phyloP scores from a whole-genome alignment of 495 filamentous ascomycete species.

The Tuber calosporum region DNA sequence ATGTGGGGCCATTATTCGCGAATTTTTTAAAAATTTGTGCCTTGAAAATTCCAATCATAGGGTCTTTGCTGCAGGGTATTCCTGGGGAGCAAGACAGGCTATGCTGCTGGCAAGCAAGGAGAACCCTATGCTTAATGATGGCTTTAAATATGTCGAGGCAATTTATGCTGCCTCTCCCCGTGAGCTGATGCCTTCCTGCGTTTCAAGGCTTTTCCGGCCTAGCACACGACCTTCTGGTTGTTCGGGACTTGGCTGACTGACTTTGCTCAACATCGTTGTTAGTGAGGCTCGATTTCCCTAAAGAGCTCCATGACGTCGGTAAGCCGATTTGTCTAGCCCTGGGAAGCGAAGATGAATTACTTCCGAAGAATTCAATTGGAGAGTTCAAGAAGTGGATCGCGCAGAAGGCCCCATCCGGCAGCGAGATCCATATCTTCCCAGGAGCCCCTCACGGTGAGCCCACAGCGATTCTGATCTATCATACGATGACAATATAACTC shows the following conservation, averaged over 20 bases:
- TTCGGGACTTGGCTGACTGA: conserved; percentile 47
- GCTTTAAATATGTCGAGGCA: conserved; percentile 25
- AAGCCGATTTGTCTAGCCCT: conserved; percentile 53
- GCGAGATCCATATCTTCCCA: conserved; percentile 50
- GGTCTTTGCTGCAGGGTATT: conserved; percentile 53
- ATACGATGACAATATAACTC: neutral
- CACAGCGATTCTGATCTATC: neutral
- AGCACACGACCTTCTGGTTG: neutral
- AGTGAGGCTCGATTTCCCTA: conserved; percentile 48
- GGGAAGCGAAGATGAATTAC: conserved; percentile 49
- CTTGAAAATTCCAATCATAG: conserved; percentile 39
- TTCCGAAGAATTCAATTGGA: conserved; percentile 44
- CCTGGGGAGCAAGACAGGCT: conserved; percentile 55
- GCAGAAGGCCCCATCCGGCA: conserved; percentile 43
- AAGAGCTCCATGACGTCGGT: conserved; percentile 50
- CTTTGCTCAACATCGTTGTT: conserved; percentile 57
- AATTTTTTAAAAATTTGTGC: conserved; percentile 49
- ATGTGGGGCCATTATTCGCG: conserved; percentile 46
- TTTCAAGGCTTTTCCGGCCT: neutral
- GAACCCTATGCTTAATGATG: conserved; percentile 15
- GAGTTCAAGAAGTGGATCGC: conserved; percentile 46
- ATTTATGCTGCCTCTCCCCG: conserved; percentile 33
- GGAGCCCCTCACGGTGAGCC: conserved; percentile 50
- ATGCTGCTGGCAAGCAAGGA: conserved; percentile 45
- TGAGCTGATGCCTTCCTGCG: conserved; percentile 9